Conservation (phyloP, 2,329 filamentous ascomycete species). For the Botrytis galanthina region DNA sequence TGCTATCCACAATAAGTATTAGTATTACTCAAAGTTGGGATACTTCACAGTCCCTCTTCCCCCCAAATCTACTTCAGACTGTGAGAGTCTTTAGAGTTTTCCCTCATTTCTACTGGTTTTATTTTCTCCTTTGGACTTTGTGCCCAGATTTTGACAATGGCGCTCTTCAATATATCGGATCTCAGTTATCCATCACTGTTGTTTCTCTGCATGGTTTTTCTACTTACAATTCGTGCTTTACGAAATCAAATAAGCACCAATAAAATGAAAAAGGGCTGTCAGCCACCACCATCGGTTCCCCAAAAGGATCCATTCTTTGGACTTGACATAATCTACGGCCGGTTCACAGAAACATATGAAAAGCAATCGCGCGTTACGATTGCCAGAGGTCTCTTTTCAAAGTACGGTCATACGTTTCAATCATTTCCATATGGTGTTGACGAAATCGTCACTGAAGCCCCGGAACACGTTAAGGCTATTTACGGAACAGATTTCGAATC, state of each 20-base stretch:
- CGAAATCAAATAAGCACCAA: not conserved
- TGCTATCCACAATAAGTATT: not conserved
- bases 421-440: not conserved
- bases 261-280: not conserved
- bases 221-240: not conserved
- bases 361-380: constrained; percentile 9
- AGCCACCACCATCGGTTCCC: not conserved
- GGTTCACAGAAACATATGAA: constrained; percentile 9
- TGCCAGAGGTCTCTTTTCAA: not conserved
- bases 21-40: not conserved
- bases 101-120: not conserved
- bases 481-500: constrained; percentile 19
- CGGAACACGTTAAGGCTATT: constrained; percentile 21
- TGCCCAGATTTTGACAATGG: not conserved
- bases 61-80: not conserved
- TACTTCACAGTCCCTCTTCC: not conserved
- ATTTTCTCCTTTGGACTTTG: no score
- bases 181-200: not conserved
- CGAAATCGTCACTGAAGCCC: constrained; percentile 23
- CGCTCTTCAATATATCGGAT: not conserved
- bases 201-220: not conserved
- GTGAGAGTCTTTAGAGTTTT: not conserved
- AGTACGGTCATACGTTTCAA: constrained; percentile 10
- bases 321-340: constrained; percentile 27
- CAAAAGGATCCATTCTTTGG: constrained; percentile 6